Evolutionary conservation across 176 grass and related monocot genomes (phyloP).

Genomic region (Aegilops umbellulata): DNA sequence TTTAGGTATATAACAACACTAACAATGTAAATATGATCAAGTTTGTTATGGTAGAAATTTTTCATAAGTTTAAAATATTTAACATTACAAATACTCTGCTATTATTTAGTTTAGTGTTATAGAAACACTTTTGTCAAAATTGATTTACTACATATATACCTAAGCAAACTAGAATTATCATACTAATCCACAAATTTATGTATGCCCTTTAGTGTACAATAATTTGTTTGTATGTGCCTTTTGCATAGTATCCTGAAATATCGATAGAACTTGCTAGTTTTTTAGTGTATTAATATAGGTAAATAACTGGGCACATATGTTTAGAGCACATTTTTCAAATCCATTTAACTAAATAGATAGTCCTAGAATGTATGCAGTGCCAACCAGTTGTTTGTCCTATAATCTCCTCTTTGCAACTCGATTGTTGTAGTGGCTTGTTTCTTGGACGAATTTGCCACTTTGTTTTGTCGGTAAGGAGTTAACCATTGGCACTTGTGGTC

Average conservation of each 20-base stretch:
- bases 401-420: no score
- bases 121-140: neutral
- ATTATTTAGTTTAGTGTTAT: neutral
- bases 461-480: no score
- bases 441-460: no score
- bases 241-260: neutral
- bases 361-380: neutral
- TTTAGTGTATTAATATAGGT: neutral
- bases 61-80: neutral
- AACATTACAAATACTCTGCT: neutral
- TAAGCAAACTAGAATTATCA: neutral
- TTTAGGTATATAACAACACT: neutral
- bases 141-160: neutral
- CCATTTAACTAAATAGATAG: neutral
- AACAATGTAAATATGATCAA: neutral
- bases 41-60: no score
- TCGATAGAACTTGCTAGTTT: neutral
- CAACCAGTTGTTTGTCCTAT: neutral
- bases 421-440: no score
- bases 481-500: no score
- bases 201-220: neutral
- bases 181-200: neutral
- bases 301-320: neutral
- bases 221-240: neutral
- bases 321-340: neutral